Evolutionary conservation across 2,329 filamentous ascomycete genomes (phyloP), one percentile per base, ranked within the genome.

Genomic region (Aspergillus tamarii): DNA sequence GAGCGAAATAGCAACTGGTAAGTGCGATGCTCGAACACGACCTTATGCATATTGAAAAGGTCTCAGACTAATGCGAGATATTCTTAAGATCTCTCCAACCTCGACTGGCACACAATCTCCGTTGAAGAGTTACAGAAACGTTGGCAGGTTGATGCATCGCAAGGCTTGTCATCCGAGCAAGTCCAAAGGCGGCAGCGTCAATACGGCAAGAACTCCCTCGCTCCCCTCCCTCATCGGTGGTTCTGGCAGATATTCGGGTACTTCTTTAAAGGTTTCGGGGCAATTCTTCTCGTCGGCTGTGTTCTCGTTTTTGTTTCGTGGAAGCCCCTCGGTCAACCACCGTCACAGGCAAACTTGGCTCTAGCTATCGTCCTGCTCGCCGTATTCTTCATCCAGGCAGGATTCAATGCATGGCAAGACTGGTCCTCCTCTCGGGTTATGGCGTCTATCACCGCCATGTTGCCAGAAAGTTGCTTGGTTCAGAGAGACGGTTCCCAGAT

Each of bases 341-440:
- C 91, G 3, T 84, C 88, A 0, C 70, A 85, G 16, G 90, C 91
- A 8, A 94, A 94, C 72, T 75, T 87, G 43, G 91, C 90, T 0
- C 83, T 94, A 28, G 91, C 88, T 0, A 91, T 92, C 70, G 90
- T 94, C 3, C 80, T 94, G 7, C 74, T 89, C 1, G 84, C 87
- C 7, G 90, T 94, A 9, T 94, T 89, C 71, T 77, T 88, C 66
- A 86, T 90, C 46, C 87, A 90, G 70, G 91, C 89, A 66, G 85
- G 81, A 3, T 93, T 93, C 78, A 89, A 89, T 71, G 85, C 86
- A 71, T 90, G 84, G 82, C 87, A 89, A 71, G 91, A 94, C 73
- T 94, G 90, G 86, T 92, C 90, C 2, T 91, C 89, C 0, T 90
- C 87, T 1, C 82, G 88, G 6, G 90, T 93, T 61, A 94, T 94